Percentiles rank a stretch among this genome's conserved stretches.
phyloP scores from a whole-genome alignment of 2,329 filamentous ascomycete species.

The Phaeosphaeriaceae sp. region DNA sequence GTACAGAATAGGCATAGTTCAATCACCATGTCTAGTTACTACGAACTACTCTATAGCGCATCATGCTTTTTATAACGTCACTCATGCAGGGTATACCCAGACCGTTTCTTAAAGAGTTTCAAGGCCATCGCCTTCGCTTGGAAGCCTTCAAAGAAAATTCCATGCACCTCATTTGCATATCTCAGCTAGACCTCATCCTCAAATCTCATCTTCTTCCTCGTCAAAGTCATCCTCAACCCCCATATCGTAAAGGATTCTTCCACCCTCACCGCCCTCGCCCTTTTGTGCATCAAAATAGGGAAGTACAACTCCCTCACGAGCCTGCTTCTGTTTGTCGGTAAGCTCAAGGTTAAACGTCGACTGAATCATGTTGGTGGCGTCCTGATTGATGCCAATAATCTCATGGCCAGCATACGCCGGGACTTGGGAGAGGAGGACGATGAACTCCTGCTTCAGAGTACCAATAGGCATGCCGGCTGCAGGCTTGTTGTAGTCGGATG shows the following conservation, averaged over 20 bases:
- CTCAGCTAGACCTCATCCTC: slow-evolving; percentile 7
- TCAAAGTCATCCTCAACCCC: slow-evolving; percentile 96
- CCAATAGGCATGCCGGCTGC: slow-evolving; percentile 19
- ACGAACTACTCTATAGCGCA: background rate
- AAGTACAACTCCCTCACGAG: slow-evolving; percentile 86
- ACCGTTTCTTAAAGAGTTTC: too few species aligned
- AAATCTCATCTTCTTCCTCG: slow-evolving; percentile 93
- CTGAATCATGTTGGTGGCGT: slow-evolving; percentile 35
- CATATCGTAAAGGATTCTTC: slow-evolving; percentile 96
- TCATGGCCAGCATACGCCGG: slow-evolving; percentile 46
- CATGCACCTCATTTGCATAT: background rate
- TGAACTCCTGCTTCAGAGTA: slow-evolving; percentile 56
- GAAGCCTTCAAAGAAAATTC: background rate
- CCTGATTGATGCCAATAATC: slow-evolving; percentile 32
- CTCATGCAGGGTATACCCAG: slow-evolving; percentile 9
- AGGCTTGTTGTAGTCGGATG: slow-evolving; percentile 25
- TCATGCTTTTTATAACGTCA: background rate
- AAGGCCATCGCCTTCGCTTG: too few species aligned
- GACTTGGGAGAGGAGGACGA: slow-evolving; percentile 76
- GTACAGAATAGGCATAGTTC: too few species aligned
- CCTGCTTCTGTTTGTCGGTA: slow-evolving; percentile 87
- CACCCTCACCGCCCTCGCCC: slow-evolving; percentile 77
- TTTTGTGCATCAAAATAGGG: slow-evolving; percentile 98
- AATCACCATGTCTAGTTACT: too few species aligned
- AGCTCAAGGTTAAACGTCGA: slow-evolving; percentile 86